Conservation (phyloP, 495 filamentous ascomycete genomes). For the Neurospora pannonica region DNA sequence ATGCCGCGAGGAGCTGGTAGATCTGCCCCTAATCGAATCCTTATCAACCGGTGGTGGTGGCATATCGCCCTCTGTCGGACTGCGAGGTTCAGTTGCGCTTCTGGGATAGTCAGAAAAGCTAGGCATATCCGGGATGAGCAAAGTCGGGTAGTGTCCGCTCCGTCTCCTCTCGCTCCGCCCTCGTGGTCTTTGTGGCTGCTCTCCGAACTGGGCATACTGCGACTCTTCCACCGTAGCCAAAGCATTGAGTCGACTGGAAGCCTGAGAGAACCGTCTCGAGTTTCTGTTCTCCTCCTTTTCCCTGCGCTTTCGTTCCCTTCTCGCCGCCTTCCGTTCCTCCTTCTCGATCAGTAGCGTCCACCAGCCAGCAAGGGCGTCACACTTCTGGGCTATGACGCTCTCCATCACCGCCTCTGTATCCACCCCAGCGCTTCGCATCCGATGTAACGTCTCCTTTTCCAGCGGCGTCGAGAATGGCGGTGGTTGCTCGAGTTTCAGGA, state of each 20-base stretch:
- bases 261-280: conserved; percentile 71
- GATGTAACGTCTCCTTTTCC: conserved; percentile 83
- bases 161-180: conserved; percentile 40
- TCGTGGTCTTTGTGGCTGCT: conserved; percentile 45
- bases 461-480: conserved; percentile 78
- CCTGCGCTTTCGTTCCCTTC: conserved; percentile 74
- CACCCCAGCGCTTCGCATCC: conserved; percentile 91
- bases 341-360: conserved; percentile 94
- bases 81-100: conserved; percentile 23
- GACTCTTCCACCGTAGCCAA: conserved; percentile 67
- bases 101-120: conserved; percentile 41
- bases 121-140: conserved; percentile 55
- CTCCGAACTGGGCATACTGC: conserved; percentile 24
- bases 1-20: conserved; percentile 56
- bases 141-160: conserved; percentile 40
- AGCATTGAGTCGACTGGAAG: conserved; percentile 73
- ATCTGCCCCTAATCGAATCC: conserved; percentile 51
- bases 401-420: conserved; percentile 92
- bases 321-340: conserved; percentile 79
- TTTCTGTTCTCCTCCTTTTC: conserved; percentile 80
- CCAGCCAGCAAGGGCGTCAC: conserved; percentile 88
- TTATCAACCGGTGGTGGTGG: conserved; percentile 69
- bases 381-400: conserved; percentile 80
- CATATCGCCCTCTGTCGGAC: conserved; percentile 28
- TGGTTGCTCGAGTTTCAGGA: conserved; percentile 74